These are phyloP conservation scores for Stagonosporopsis tanaceti DNA, from an alignment of 2,329 filamentous ascomycete genomes.

Conservation along the genomic window DNA sequence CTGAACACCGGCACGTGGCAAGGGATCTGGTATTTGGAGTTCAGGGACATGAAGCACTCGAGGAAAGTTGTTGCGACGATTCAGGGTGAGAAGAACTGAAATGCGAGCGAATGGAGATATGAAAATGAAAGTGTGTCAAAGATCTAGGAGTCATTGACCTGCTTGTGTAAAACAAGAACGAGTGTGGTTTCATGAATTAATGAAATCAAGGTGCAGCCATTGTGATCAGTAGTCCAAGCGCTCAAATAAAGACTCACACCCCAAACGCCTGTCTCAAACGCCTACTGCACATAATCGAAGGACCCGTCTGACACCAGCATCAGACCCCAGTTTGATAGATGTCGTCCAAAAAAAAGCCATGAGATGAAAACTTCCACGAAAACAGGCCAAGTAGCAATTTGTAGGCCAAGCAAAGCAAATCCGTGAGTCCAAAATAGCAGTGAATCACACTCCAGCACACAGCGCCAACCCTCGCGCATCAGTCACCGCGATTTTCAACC, in stretches of 20 bases:
- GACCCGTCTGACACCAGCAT: background rate
- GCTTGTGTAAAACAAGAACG: background rate
- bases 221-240: constrained; percentile 1
- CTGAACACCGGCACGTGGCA: constrained; percentile 79
- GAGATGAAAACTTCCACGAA: background rate
- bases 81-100: constrained; percentile 76
- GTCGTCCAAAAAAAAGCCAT: background rate
- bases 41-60: constrained; percentile 76
- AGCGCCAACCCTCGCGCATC: background rate
- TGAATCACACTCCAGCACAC: background rate
- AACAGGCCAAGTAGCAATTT: background rate
- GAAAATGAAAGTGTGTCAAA: background rate
- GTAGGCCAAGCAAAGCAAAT: background rate
- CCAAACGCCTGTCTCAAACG: constrained; percentile 1
- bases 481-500: constrained; percentile 17
- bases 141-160: background rate
- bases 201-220: constrained; percentile 2
- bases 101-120: background rate
- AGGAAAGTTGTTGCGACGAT: constrained; percentile 91
- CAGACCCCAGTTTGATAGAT: too few relatives aligned
- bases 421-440: background rate
- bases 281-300: background rate
- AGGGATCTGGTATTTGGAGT: constrained; percentile 95
- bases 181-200: background rate
- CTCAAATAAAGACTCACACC: background rate